A percentile compares a stretch with the other conserved stretches of the same genome.
phyloP scores from a whole-genome alignment of 306 rosid genomes.

The Betula pendula region DNA sequence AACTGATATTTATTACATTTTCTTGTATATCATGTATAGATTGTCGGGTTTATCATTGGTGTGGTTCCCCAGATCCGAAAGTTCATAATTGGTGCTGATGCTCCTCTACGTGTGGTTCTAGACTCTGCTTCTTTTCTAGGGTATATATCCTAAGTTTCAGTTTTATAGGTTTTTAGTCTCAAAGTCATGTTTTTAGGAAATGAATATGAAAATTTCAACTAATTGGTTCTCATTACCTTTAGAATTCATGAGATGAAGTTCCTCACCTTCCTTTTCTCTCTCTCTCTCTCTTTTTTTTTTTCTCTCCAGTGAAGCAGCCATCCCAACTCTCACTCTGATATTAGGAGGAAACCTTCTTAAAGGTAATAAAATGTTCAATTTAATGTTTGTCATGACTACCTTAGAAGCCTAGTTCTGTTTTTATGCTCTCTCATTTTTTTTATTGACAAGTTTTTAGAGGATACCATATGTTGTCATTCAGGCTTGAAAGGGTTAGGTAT shows the following conservation, averaged over 20 bases:
- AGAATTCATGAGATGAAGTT: neutral
- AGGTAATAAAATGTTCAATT: conserved; percentile 36
- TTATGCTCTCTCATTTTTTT: neutral
- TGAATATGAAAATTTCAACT: neutral
- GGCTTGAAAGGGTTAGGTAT: conserved; percentile 62
- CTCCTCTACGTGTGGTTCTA: conserved; percentile 72
- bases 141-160: conserved; percentile 38
- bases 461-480: conserved; percentile 27
- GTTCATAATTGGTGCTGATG: conserved; percentile 53
- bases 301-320: conserved; percentile 64
- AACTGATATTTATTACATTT: neutral
- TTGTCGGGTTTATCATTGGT: conserved; percentile 64
- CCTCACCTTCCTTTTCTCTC: conserved; percentile 9
- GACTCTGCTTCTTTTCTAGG: conserved; percentile 68
- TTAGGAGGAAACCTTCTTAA: conserved; percentile 80
- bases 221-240: neutral
- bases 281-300: conserved; percentile 25
- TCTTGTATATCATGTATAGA: conserved; percentile 33
- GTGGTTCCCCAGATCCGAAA: conserved; percentile 48
- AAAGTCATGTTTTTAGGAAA: neutral
- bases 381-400: neutral
- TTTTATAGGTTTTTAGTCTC: neutral
- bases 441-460: neutral
- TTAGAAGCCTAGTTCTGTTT: neutral
- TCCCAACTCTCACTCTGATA: conserved; percentile 70